Base-by-base conservation (phyloP, 1,284 basidiomycete genomes). In the Tremellales sp. region DNA sequence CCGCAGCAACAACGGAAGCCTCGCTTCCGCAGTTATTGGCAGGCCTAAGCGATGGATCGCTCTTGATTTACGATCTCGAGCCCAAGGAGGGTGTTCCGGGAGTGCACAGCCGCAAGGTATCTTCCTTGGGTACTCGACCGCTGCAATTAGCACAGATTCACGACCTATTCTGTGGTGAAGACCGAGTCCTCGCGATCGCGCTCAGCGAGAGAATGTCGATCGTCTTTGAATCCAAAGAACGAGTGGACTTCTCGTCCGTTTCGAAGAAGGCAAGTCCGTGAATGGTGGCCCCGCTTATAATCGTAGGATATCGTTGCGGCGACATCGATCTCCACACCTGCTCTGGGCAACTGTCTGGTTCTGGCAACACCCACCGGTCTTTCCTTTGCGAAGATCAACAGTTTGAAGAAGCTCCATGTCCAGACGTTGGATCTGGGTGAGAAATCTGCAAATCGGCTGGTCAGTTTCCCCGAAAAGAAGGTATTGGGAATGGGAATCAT, bases 361-460 rank as follows among this genome's bases (percentile, higher is more conserved):
- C 65, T 88, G 16, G 81, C 81, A 2, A 78, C 80, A 2, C 59
- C 75, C 0, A 75, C 76, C 4, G 76, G 79, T 1, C 67, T 92
- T 8, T 68, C 79, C 38, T 79, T 92, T 35, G 85, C 85, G 9
- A 75, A 74, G 14, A 75, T 89, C 13, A 74, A 75, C n/a, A 80
- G 83, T 47, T 73, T 89, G 9, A 83, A 87, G 60, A 87, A 87
- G 72, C 78, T 90, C 65, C 86, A 91, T 56, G 83, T 92, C 31
- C 81, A 83, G 51, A 80, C 86, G 26, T 85, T 89, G 22, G 76
- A 80, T 26, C 70, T 89, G 4, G 86, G 85, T 1, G 68, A 79
- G 32, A 79, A 85, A 43, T 83, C 79, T 45, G 85, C 87, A 1
- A 75, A 77, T 5, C 77, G 78, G 38, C 78, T 93, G 21, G 77